Conservation (phyloP, 345 rosid species). For the Eucalyptus dawsonii region DNA sequence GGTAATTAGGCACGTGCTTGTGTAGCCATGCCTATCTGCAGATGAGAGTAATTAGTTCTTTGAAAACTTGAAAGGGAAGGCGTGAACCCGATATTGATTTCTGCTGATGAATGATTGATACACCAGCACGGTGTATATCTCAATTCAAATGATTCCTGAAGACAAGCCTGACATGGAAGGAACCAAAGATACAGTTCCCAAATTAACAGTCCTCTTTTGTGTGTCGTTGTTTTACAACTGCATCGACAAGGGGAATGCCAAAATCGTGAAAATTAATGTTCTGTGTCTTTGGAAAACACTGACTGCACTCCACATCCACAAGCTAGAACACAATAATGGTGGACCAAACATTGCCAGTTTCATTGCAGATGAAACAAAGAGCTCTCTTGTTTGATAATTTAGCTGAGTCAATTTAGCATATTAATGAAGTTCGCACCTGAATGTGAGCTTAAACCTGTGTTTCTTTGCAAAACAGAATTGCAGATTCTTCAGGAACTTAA, state of each 20-base stretch:
- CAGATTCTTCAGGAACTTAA: slow-evolving; percentile 1
- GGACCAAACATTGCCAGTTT: neutral
- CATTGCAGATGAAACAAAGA: neutral
- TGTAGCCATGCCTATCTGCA: neutral
- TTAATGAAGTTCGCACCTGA: neutral
- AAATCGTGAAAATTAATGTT: neutral
- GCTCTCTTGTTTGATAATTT: neutral
- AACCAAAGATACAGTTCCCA: neutral
- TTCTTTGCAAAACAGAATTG: slow-evolving; percentile 7
- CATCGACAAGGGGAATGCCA: neutral
- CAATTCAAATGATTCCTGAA: neutral
- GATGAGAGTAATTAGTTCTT: neutral
- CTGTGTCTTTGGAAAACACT: neutral
- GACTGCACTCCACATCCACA: neutral
- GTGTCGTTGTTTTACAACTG: neutral
- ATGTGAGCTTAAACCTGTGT: neutral
- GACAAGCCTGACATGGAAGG: neutral
- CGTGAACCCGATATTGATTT: neutral
- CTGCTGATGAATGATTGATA: neutral
- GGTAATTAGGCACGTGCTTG: neutral
- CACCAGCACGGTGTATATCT: neutral
- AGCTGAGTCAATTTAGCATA: neutral
- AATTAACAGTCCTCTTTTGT: neutral
- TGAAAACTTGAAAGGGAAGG: neutral
- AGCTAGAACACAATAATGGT: neutral